These are phyloP conservation scores for Chlorophyllum brunneum DNA, from an alignment of 768 basidiomycete species.

Conservation along the genomic window DNA sequence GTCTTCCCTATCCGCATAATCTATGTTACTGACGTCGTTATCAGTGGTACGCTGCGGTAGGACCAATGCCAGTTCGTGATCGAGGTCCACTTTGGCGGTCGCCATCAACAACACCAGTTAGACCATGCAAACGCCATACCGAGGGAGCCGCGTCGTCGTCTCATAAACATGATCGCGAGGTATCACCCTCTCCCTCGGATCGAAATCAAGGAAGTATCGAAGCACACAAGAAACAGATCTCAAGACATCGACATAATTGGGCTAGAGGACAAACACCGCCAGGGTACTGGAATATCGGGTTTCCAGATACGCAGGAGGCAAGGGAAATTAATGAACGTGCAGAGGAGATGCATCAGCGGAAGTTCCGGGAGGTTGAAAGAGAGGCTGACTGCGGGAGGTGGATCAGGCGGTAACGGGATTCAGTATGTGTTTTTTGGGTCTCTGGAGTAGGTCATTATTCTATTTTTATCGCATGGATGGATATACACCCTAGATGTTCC, in stretches of 20 bases:
- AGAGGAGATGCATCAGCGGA: slow-evolving; percentile 65
- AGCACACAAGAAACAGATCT: slow-evolving; percentile 67
- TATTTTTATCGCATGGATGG: background rate
- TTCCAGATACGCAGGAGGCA: slow-evolving; percentile 83
- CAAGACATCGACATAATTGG: slow-evolving; percentile 73
- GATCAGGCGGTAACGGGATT: slow-evolving; percentile 23
- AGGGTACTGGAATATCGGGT: slow-evolving; percentile 87
- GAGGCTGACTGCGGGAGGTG: slow-evolving; percentile 53
- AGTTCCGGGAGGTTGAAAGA: slow-evolving; percentile 51
- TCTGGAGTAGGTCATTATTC: background rate
- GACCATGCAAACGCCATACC: slow-evolving; percentile 24
- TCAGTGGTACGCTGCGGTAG: slow-evolving; percentile 79
- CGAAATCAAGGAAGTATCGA: slow-evolving; percentile 28
- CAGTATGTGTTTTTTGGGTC: background rate
- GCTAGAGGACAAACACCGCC: slow-evolving; percentile 72
- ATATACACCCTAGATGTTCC: background rate
- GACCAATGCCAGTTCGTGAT: slow-evolving; percentile 61
- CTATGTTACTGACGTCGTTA: background rate
- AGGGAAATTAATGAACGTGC: slow-evolving; percentile 73
- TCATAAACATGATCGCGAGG: slow-evolving; percentile 9
- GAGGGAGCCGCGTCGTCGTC: slow-evolving; percentile 6
- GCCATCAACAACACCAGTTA: slow-evolving; percentile 35
- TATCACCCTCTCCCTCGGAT: slow-evolving; percentile 12
- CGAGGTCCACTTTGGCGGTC: slow-evolving; percentile 76
- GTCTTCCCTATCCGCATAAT: slow-evolving; percentile 17